Conservation (phyloP, 352 stramenopile species). For the Aphanomyces astaci region DNA sequence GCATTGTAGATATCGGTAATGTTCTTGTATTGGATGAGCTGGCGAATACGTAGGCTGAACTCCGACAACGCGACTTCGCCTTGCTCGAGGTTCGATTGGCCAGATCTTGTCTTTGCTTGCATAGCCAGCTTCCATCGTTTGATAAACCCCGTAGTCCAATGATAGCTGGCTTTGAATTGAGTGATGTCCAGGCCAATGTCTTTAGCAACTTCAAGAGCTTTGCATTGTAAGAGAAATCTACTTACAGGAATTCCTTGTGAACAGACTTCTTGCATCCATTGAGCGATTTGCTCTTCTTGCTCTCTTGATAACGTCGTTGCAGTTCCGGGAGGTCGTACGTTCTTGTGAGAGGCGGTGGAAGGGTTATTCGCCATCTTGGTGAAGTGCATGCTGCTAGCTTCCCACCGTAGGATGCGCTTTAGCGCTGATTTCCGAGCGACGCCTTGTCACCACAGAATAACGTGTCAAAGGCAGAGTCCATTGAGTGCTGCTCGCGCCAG, state of each 20-base stretch:
- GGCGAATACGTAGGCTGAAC: not conserved
- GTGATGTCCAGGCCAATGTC: not conserved
- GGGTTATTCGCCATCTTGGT: not conserved
- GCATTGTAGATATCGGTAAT: slow-evolving; percentile 21
- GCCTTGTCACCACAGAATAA: not conserved
- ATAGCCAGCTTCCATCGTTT: slow-evolving; percentile 16
- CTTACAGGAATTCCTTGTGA: not conserved
- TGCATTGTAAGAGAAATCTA: not conserved
- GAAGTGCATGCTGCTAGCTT: not conserved
- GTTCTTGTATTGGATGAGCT: not conserved
- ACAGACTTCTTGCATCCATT: not conserved
- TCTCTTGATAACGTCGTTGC: not conserved
- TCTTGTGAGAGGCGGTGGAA: not conserved
- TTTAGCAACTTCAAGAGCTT: slow-evolving; percentile 7
- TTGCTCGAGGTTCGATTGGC: slow-evolving; percentile 18
- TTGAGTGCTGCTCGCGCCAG: not conserved
- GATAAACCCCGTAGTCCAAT: not conserved
- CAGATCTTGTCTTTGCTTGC: slow-evolving; percentile 15
- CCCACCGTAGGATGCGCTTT: not conserved
- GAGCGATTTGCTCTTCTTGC: not conserved
- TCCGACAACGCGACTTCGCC: not conserved
- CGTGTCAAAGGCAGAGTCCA: not conserved
- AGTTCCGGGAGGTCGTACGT: not conserved
- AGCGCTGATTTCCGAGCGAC: not conserved
- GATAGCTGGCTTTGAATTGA: slow-evolving; percentile 3